Percentiles rank a stretch among this genome's conserved stretches.
phyloP scores from a whole-genome alignment of 225 moss, liverwort and hornwort species.

The Anthoceros angustus region DNA sequence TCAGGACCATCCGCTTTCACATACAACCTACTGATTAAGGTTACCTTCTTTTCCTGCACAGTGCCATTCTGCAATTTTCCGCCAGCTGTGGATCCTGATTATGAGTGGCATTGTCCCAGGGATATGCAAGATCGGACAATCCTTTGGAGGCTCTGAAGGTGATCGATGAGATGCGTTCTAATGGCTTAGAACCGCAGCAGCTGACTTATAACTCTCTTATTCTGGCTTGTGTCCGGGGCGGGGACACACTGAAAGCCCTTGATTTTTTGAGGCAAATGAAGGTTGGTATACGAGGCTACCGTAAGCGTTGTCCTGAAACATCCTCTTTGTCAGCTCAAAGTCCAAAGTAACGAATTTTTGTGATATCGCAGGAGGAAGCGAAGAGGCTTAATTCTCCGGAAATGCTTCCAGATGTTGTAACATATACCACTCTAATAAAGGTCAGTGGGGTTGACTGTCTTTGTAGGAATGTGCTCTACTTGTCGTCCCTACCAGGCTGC shows the following conservation, averaged over 20 bases:
- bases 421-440: slow-evolving; percentile 82
- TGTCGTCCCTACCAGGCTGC: neutral
- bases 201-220: slow-evolving; percentile 81
- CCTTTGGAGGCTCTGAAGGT: slow-evolving; percentile 85
- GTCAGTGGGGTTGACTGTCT: slow-evolving; percentile 16
- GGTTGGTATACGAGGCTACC: slow-evolving; percentile 22
- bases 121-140: slow-evolving; percentile 78
- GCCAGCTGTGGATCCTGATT: neutral
- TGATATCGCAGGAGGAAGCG: slow-evolving; percentile 48
- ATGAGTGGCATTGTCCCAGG: slow-evolving; percentile 27
- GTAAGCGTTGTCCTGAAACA: neutral
- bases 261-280: slow-evolving; percentile 62
- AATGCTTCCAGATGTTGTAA: slow-evolving; percentile 88
- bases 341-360: neutral
- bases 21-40: slow-evolving; percentile 94
- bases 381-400: slow-evolving; percentile 58
- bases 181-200: slow-evolving; percentile 67
- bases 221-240: slow-evolving; percentile 73
- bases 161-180: slow-evolving; percentile 78
- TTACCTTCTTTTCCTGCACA: slow-evolving; percentile 9
- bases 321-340: neutral
- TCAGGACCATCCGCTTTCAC: slow-evolving; percentile 66
- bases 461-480: neutral
- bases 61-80: neutral
- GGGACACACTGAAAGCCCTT: slow-evolving; percentile 49